Base-by-base conservation (phyloP, 768 basidiomycete species). In the Royoungia palumana region DNA sequence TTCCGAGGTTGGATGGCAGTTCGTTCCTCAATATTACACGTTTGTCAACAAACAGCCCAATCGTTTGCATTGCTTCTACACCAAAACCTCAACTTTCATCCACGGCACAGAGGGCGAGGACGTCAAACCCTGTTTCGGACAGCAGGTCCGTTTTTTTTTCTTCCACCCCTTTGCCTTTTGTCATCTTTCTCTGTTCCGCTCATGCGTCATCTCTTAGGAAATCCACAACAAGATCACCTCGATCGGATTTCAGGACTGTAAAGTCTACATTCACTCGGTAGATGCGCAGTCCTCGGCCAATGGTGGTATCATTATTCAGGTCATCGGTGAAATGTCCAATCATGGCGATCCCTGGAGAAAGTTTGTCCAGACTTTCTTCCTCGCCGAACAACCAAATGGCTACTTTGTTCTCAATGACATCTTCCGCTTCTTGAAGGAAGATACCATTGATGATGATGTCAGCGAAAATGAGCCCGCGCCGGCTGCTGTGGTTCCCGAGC, bases 341-440 rank as follows among this genome's bases (percentile, higher is more conserved):
- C 79, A 82, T 56, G 80, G 81, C 49, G 89, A 88, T 45, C 79
- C 89, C 5, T 99, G 96, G 96, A 84, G 87, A 64, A 99, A 98
- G 74, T 99, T 99, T 62, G 94, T 94, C 11, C 96, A 99, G 74
- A 97, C 95, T 7, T 98, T 99, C 75, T 98, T 99, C 88, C 86
- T 99, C 46, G 96, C 96, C 34, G 94, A 97, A 70, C 96, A 99
- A 72, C 92, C 93, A 13, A 96, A 95, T 59, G 96, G 96, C 36
- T 99, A 98, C 76, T 99, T 95, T 66, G 96, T 99, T 56, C 85
- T 99, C 72, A 99, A 99, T 72, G 96, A 99, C 74, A 97, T 98
- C 75, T 99, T 98, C 85, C 89, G 96, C 51, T 98, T 96, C 79
- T 77, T 99, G 55, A 97, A 96, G 75, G 96, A 97, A 73, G 94